Evolutionary conservation across 768 basidiomycete species (phyloP).

Genomic region (Trametes meyenii): DNA sequence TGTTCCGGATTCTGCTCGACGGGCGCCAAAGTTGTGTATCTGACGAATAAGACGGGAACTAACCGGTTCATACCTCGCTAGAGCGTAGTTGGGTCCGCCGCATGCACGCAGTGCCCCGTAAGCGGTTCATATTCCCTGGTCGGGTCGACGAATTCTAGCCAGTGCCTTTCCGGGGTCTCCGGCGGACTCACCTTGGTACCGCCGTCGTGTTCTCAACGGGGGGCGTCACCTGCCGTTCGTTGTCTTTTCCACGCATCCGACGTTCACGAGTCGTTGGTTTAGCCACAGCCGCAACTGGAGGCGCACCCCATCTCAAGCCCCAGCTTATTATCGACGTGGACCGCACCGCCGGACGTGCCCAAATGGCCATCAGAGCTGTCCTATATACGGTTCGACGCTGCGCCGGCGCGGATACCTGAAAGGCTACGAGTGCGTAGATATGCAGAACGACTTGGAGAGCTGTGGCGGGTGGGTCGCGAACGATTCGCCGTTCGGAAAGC

Average conservation of each 20-base stretch:
- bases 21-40: too few relatives aligned
- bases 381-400: constrained; percentile 14
- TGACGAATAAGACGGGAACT: too few relatives aligned
- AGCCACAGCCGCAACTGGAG: constrained; percentile 6
- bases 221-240: constrained; percentile 22
- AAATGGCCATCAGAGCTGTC: constrained; percentile 20
- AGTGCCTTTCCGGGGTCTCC: too few relatives aligned
- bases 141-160: too few relatives aligned
- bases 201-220: background rate
- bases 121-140: too few relatives aligned
- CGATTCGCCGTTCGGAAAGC: constrained; percentile 28
- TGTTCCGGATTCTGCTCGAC: too few relatives aligned
- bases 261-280: background rate
- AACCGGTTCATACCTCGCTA: too few relatives aligned
- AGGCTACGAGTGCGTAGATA: constrained; percentile 26
- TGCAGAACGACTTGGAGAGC: constrained; percentile 25
- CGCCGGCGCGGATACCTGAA: constrained; percentile 6
- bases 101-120: too few relatives aligned
- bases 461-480: constrained; percentile 27
- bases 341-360: too few relatives aligned
- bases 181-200: too few relatives aligned
- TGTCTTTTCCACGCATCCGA: background rate
- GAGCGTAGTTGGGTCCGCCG: too few relatives aligned
- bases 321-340: too few relatives aligned
- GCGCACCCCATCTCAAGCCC: constrained; percentile 9